Evolutionary conservation across 2,329 filamentous ascomycete genomes (phyloP).

Genomic region (Penicillium freii): DNA sequence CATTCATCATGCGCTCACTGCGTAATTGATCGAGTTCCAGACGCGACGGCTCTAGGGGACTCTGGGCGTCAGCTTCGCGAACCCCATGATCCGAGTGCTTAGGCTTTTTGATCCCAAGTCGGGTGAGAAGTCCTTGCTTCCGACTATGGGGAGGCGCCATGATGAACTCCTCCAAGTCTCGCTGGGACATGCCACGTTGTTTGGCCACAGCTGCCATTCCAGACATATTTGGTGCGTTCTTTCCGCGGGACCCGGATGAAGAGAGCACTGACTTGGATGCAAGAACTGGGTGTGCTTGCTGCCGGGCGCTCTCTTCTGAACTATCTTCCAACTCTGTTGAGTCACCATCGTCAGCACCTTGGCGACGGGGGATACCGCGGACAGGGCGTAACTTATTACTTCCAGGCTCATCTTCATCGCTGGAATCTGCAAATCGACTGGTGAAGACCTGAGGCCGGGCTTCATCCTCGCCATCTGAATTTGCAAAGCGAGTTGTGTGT

Average conservation of each 20-base stretch:
- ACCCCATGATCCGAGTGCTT: conserved; percentile 40
- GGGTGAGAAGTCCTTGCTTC: conserved; percentile 33
- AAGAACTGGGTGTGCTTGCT: conserved; percentile 27
- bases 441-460: conserved; percentile 40
- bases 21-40: conserved; percentile 45
- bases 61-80: conserved; percentile 56
- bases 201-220: conserved; percentile 36
- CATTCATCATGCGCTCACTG: conserved; percentile 24
- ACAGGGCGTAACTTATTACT: conserved; percentile 51
- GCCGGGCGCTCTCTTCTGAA: conserved; percentile 50
- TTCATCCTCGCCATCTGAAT: conserved; percentile 60
- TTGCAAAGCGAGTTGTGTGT: conserved; percentile 53
- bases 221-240: conserved; percentile 37
- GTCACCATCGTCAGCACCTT: conserved; percentile 60
- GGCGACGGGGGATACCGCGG: conserved; percentile 58
- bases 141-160: conserved; percentile 31
- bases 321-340: conserved; percentile 63
- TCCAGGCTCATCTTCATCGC: conserved; percentile 62
- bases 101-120: conserved; percentile 32
- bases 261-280: conserved; percentile 23
- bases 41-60: conserved; percentile 58
- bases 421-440: conserved; percentile 69
- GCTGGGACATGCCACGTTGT: conserved; percentile 58
- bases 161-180: conserved; percentile 37
- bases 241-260: conserved; percentile 28